Evolutionary conservation across 2,329 filamentous ascomycete genomes (phyloP), one percentile per base, ranked within the genome.

Genomic region (Harringtonia aguacate): DNA sequence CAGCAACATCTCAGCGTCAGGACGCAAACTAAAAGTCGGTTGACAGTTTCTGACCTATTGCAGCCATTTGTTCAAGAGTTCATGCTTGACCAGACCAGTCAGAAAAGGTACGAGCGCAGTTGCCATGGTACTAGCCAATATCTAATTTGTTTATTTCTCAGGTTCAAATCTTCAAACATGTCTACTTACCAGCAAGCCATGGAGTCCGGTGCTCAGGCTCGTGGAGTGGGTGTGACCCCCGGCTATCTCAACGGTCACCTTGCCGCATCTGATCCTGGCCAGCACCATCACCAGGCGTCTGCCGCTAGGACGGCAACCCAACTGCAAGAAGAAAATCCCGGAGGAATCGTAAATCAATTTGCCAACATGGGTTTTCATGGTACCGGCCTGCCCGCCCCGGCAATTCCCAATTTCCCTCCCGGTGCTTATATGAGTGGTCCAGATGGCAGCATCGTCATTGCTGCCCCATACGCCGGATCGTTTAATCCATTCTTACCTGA

Each of bases 1-100:
- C 30, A 36, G 33, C 36, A 42, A 36, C 18, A 41, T 30, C 17
- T 30, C 31, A 30, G 40, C 31, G n/a, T 22, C 18, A n/a, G 12
- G 7, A 4, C 17, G 15, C n/a, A 20, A 39, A 12, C 24, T 27
- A 36, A 21, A 22, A 15, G 10, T 14, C 20, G 13, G 4, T 12
- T 4, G 14, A 6, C 13, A 30, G 40, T 12, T 44, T 35, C 36
- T 46, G 43, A 36, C 46, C 35, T 27, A 48, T 39, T 37, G 48
- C 48, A 50, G 52, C 54, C 55, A 52, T 59, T 56, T 49, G 50
- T 56, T 41, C 39, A 46, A 55, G 55, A 58, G 55, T 52, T 60
- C 58, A 7, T 27, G 6, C 24, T 27, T 27, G 24, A 27, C 6
- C 24, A 27, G 6, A 6, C 24, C 7, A 56, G 10, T 12, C 6